phyloP scores from a whole-genome alignment of 768 basidiomycete genomes.

The Pulveroboletus sp. region DNA sequence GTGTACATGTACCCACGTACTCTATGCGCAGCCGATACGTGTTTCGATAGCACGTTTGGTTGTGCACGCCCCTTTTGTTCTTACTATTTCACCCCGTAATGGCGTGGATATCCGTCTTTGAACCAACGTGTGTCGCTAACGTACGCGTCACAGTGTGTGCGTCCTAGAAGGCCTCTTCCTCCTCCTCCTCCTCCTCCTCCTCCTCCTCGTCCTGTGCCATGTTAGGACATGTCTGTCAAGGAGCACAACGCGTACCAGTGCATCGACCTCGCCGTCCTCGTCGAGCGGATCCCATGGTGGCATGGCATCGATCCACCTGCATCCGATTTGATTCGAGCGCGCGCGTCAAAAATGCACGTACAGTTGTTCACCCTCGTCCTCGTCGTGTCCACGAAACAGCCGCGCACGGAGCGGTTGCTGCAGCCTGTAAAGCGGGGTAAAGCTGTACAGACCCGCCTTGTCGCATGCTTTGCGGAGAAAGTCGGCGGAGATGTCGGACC shows the following conservation, averaged over 20 bases:
- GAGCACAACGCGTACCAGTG: conserved; percentile 5
- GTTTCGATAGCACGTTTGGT: too few relatives aligned
- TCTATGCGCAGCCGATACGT: conserved; percentile 22
- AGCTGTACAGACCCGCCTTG: conserved; percentile 19
- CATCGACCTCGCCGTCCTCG: conserved; percentile 24
- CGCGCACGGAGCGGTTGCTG: conserved; percentile 10
- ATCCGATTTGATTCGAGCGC: background rate
- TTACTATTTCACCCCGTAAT: too few relatives aligned
- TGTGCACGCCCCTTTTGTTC: too few relatives aligned
- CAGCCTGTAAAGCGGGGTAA: conserved; percentile 27
- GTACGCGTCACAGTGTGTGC: too few relatives aligned
- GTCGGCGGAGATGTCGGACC: conserved; percentile 15
- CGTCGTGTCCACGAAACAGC: conserved; percentile 11
- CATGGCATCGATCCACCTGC: conserved; percentile 20
- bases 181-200: too few relatives aligned
- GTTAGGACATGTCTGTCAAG: too few relatives aligned
- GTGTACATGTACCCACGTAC: conserved; percentile 31
- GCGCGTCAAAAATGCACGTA: too few relatives aligned
- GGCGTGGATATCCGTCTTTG: too few relatives aligned
- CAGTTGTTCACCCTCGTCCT: background rate
- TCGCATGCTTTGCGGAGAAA: conserved; percentile 24
- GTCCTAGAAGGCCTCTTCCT: too few relatives aligned
- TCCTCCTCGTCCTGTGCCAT: background rate
- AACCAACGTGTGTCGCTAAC: too few relatives aligned
- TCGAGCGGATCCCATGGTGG: conserved; percentile 25